Conservation (phyloP, 352 stramenopile genomes). For the Phytophthora multivora region DNA sequence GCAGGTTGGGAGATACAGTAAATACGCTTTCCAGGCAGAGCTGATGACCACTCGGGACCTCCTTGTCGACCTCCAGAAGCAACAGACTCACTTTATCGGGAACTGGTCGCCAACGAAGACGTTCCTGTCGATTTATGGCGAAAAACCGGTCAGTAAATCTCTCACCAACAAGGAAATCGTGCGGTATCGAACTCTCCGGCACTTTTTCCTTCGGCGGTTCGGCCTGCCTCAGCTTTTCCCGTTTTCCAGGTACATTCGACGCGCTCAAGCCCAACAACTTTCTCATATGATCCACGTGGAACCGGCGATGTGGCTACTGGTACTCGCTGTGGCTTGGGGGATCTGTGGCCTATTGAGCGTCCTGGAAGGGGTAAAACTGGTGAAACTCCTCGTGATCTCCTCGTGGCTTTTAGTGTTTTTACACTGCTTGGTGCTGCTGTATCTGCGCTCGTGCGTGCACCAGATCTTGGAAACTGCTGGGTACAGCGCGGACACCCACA, state of each 20-base stretch:
- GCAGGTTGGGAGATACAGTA: conserved; percentile 34
- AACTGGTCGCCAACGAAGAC: not conserved
- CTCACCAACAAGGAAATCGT: conserved; percentile 17
- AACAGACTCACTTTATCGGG: not conserved
- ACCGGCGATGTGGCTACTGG: conserved; percentile 61
- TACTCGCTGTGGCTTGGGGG: conserved; percentile 48
- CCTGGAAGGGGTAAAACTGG: conserved; percentile 21
- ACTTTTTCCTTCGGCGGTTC: conserved; percentile 50
- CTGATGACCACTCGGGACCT: conserved; percentile 46
- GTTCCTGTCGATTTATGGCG: not conserved
- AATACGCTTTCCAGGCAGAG: conserved; percentile 32
- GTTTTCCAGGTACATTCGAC: conserved; percentile 70
- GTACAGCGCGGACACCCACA: conserved; percentile 22
- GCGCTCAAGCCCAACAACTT: conserved; percentile 72
- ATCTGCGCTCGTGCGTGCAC: conserved; percentile 36
- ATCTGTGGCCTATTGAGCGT: conserved; percentile 34
- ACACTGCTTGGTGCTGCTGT: conserved; percentile 40
- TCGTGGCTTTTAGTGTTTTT: conserved; percentile 34
- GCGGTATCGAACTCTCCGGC: conserved; percentile 39
- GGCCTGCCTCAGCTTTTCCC: conserved; percentile 57
- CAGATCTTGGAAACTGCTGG: conserved; percentile 39
- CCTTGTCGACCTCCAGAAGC: conserved; percentile 6
- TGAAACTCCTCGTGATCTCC: conserved; percentile 35
- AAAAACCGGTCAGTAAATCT: not conserved
- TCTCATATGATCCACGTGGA: conserved; percentile 75